Percentiles rank a stretch among this genome's conserved stretches.
Evolutionary conservation across 805 yeast genomes (phyloP).

Genomic region (Ogataea kodamae): DNA sequence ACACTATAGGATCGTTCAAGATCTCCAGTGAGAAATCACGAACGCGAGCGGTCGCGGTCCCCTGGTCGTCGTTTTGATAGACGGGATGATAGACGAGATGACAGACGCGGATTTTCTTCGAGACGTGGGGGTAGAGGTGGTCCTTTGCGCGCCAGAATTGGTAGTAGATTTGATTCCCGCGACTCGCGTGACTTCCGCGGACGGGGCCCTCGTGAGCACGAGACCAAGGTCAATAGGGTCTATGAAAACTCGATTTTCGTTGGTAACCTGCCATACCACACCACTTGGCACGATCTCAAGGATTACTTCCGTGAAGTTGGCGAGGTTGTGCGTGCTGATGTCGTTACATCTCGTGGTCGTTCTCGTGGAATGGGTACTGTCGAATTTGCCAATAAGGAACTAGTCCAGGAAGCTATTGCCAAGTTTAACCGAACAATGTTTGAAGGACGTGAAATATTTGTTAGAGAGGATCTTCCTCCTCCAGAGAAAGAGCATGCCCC

Average conservation of each 20-base stretch:
- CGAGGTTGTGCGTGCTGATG: conserved; percentile 74
- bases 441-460: conserved; percentile 77
- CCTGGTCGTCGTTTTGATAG: conserved; percentile 20
- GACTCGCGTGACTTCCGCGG: conserved; percentile 17
- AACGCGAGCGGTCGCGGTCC: conserved; percentile 33
- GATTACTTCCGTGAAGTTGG: conserved; percentile 60
- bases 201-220: conserved; percentile 30
- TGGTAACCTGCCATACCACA: conserved; percentile 68
- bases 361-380: conserved; percentile 92
- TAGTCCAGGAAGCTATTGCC: conserved; percentile 68
- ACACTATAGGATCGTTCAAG: conserved; percentile 31
- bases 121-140: conserved; percentile 34
- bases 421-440: conserved; percentile 62
- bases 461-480: conserved; percentile 88
- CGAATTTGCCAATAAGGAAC: conserved; percentile 63
- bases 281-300: conserved; percentile 56
- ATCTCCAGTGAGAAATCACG: conserved; percentile 32
- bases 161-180: conserved; percentile 22
- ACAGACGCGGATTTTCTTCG: conserved; percentile 14
- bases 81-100: conserved; percentile 20
- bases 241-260: conserved; percentile 67
- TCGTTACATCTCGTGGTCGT: conserved; percentile 72
- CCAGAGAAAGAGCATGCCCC: conserved; percentile 43
- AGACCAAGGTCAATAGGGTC: conserved; percentile 48
- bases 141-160: conserved; percentile 22